phyloP scores from a whole-genome alignment of 306 rosid species.

The Cucurbita moschata region DNA sequence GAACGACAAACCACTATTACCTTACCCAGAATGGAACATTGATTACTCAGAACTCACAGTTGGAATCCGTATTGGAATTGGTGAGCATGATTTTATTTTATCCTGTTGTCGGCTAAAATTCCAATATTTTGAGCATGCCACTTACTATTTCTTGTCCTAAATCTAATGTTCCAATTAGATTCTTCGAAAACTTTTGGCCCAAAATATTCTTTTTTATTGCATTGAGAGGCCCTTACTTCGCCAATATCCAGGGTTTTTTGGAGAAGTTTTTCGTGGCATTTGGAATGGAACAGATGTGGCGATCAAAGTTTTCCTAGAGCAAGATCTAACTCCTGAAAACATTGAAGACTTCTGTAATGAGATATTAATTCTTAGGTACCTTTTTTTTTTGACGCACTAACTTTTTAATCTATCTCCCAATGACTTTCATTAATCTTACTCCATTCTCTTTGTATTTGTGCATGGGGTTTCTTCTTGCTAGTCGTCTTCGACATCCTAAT shows the following conservation, averaged over 20 bases:
- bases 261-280: conserved; percentile 89
- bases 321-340: conserved; percentile 88
- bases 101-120: not conserved
- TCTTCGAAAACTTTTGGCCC: not conserved
- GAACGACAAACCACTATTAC: conserved; percentile 60
- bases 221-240: not conserved
- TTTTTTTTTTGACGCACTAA: not conserved
- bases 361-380: conserved; percentile 85
- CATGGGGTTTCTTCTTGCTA: conserved; percentile 23
- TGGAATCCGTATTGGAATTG: conserved; percentile 95
- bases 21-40: conserved; percentile 82
- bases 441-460: conserved; percentile 6
- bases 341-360: conserved; percentile 98
- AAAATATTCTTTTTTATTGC: not conserved
- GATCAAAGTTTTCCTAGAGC: conserved; percentile 89
- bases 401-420: not conserved
- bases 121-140: not conserved
- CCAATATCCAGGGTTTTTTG: conserved; percentile 70
- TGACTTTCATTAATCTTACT: conserved; percentile 26
- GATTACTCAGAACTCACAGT: conserved; percentile 84
- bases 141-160: not conserved
- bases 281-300: conserved; percentile 99
- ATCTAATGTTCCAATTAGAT: not conserved
- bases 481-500: conserved; percentile 97
- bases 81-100: conserved; percentile 24